Percentiles rank a stretch among this genome's conserved stretches.
Conservation (phyloP, 495 filamentous ascomycete genomes). For the Pseudomonodictys pantanalensis region DNA sequence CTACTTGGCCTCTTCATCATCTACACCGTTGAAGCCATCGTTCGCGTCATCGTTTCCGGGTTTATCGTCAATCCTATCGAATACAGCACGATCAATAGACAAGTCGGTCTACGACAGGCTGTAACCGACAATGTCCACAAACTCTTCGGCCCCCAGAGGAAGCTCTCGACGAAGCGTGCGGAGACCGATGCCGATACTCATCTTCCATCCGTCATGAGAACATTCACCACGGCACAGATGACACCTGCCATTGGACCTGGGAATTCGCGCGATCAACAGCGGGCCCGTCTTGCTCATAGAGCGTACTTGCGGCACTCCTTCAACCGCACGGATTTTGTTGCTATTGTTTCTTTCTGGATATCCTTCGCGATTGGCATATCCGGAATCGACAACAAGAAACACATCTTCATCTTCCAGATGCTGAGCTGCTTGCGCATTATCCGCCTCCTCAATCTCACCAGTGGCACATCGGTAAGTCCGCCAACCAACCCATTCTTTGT, state of each 20-base stretch:
- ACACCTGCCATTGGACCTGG: conserved; percentile 50
- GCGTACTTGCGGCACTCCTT: conserved; percentile 94
- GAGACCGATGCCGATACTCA: conserved; percentile 38
- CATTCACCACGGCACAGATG: conserved; percentile 74
- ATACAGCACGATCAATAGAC: conserved; percentile 75
- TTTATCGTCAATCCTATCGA: conserved; percentile 82
- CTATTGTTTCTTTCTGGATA: conserved; percentile 95
- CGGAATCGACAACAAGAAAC: conserved; percentile 61
- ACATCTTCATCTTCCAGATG: conserved; percentile 92
- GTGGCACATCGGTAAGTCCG: conserved; percentile 72
- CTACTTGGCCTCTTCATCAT: conserved; percentile 82
- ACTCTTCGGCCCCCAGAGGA: conserved; percentile 74
- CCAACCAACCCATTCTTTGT: not conserved
- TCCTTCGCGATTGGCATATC: conserved; percentile 69
- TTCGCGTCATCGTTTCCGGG: conserved; percentile 85
- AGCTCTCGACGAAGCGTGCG: conserved; percentile 56
- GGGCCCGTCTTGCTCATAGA: conserved; percentile 78
- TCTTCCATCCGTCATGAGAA: conserved; percentile 73
- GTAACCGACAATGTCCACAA: conserved; percentile 69
- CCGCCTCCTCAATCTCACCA: conserved; percentile 81
- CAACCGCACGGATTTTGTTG: conserved; percentile 92
- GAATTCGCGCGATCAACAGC: conserved; percentile 75
- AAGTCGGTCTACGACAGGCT: conserved; percentile 67
- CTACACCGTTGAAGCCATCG: conserved; percentile 82
- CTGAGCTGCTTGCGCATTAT: conserved; percentile 90